Evolutionary conservation across 345 rosid species (phyloP), one percentile per base, ranked within the genome.

Genomic region (Brassica carinata): DNA sequence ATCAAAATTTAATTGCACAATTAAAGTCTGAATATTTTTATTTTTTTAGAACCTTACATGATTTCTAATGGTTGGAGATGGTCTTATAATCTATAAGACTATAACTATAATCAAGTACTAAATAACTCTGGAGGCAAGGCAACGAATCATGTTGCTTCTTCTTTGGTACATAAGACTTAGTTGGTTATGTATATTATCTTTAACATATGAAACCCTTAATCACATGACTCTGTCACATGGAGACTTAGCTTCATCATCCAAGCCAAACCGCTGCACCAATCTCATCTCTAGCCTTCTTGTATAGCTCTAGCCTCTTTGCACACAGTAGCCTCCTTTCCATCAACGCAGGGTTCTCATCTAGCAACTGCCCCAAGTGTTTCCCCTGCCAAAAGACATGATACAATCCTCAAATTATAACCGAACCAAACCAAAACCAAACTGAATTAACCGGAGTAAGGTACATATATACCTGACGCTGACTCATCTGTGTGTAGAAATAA

Each of bases 211-310:
- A 64, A 31, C 40, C 40, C 33, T 62, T 45, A 71, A 78, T 17
- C 76, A 77, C 48, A 40, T 11, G 23, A 64, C 2, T n/a, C 19
- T 19, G 13, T 76, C 34, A 64, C 14, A 68, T 0, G 7, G 18
- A 71, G 33, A 34, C 31, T 57, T 55, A 71, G 27, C 10, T 78
- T 57, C 29, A 1, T 83, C 74, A 79, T 72, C 87, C 68, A 8
- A 64, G 72, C 84, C 84, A 78, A 33, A 78, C 85, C 38, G 76
- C 93, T 1, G 96, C 90, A 78, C 89, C 96, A 4, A 91, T 84
- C 81, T 91, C 96, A 61, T 91, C 93, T 79, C 90, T 85, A 5
- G 90, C 93, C 8, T 90, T 84, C 87, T 87, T 91, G 80, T 91
- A 88, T 38, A 91, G 36, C 79, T 89, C 96, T 1, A 91, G 93